Conservation (phyloP, 306 rosid species). For the Castanospermum australe region DNA sequence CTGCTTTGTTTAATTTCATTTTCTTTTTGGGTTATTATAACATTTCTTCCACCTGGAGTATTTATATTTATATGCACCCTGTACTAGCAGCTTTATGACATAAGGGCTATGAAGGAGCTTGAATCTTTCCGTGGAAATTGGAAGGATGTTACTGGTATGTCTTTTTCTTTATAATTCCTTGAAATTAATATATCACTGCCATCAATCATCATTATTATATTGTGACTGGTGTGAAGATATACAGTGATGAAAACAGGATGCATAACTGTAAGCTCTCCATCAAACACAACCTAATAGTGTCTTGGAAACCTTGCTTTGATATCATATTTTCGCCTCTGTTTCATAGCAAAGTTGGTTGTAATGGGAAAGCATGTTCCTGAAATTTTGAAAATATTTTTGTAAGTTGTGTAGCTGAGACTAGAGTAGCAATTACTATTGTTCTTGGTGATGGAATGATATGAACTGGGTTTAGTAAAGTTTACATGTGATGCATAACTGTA, state of each 20-base stretch:
- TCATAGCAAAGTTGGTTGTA: background rate
- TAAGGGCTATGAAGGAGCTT: slow-evolving; percentile 98
- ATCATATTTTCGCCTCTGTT: background rate
- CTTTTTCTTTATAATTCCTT: background rate
- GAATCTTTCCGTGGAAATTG: slow-evolving; percentile 97
- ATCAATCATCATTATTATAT: background rate
- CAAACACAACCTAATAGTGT: background rate
- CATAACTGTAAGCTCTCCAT: background rate
- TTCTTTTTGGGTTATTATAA: background rate
- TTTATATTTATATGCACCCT: background rate
- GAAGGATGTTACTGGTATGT: slow-evolving; percentile 86
- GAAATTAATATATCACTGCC: slow-evolving; percentile 17
- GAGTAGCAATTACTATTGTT: background rate
- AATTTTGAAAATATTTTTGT: background rate
- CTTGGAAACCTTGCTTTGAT: background rate
- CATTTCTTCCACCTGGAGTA: slow-evolving; percentile 4
- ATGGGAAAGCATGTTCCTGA: background rate
- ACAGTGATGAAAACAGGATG: slow-evolving; percentile 3
- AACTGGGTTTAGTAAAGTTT: no score
- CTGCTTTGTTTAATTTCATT: background rate
- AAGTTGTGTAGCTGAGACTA: background rate
- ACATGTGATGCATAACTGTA: no score
- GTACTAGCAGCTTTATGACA: slow-evolving; percentile 82
- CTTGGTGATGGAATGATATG: background rate
- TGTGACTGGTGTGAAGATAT: background rate